Conservation (phyloP, 768 basidiomycete genomes). For the Cyathus striatus region DNA sequence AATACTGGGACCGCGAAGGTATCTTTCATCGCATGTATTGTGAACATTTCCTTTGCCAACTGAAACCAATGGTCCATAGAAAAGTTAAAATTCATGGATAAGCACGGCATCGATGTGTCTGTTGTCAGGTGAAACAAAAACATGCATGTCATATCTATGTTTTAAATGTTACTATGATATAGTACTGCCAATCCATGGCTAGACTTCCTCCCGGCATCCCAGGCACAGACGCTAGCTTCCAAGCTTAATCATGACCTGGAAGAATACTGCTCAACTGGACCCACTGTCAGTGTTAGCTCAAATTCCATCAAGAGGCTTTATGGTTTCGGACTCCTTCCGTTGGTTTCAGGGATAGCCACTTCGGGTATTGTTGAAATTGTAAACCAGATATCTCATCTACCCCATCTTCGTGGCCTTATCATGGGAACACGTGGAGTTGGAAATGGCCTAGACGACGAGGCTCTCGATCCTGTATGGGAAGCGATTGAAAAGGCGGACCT, state of each 20-base stretch:
- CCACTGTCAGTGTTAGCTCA: conserved; percentile 25
- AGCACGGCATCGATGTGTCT: conserved; percentile 74
- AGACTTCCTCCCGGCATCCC: conserved; percentile 70
- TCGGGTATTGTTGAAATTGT: conserved; percentile 58
- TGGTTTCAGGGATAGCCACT: conserved; percentile 61
- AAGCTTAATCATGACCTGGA: conserved; percentile 78
- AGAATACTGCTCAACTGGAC: conserved; percentile 67
- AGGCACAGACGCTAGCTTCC: conserved; percentile 62
- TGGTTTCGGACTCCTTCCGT: conserved; percentile 80
- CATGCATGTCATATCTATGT: not conserved
- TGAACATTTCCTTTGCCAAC: conserved; percentile 39
- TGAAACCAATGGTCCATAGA: conserved; percentile 23
- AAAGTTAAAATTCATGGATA: conserved; percentile 84
- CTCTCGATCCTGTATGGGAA: conserved; percentile 78
- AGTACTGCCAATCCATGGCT: conserved; percentile 92
- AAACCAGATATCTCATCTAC: conserved; percentile 55
- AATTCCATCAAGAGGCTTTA: conserved; percentile 60
- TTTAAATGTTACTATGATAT: not conserved
- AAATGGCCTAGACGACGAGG: conserved; percentile 74
- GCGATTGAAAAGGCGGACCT: conserved; percentile 65
- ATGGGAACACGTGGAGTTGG: conserved; percentile 80
- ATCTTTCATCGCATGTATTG: conserved; percentile 35
- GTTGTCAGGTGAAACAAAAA: conserved; percentile 61
- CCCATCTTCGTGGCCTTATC: conserved; percentile 72
- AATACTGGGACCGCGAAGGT: conserved; percentile 69